Conservation (phyloP, 768 basidiomycete genomes). For the Tricholoma hemisulphureum region DNA sequence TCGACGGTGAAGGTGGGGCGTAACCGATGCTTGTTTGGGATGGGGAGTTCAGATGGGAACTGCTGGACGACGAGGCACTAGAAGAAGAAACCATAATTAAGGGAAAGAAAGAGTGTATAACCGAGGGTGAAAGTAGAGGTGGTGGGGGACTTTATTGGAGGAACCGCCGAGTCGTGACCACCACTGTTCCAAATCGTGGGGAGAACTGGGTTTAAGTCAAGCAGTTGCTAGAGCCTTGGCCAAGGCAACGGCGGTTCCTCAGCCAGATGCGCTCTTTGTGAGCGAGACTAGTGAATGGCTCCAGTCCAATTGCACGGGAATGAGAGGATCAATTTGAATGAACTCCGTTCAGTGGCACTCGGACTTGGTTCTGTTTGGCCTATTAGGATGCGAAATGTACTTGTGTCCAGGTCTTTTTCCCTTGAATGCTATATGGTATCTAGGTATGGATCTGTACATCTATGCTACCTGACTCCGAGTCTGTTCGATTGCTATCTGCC, state of each 20-base stretch:
- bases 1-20: conserved; percentile 39
- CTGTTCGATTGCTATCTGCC: not conserved
- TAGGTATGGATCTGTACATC: not conserved
- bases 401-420: no score
- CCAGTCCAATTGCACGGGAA: conserved; percentile 17
- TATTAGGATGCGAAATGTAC: no score
- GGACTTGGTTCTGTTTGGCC: not conserved
- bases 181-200: conserved; percentile 39
- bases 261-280: conserved; percentile 15
- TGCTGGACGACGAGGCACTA: conserved; percentile 32
- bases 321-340: conserved; percentile 10
- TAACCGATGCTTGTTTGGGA: conserved; percentile 34
- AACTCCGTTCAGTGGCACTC: not conserved
- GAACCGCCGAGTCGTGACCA: conserved; percentile 53
- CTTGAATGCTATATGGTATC: not conserved
- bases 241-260: conserved; percentile 52
- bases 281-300: conserved; percentile 14
- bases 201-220: conserved; percentile 42
- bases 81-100: conserved; percentile 34
- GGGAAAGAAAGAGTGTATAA: conserved; percentile 21
- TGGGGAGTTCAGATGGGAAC: conserved; percentile 30
- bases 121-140: conserved; percentile 17
- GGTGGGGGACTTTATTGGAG: conserved; percentile 29
- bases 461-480: not conserved
- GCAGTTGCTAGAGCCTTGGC: conserved; percentile 29